These are phyloP conservation scores for Xanthoconium stramineum DNA, from an alignment of 768 basidiomycete species.

Conservation along the genomic window DNA sequence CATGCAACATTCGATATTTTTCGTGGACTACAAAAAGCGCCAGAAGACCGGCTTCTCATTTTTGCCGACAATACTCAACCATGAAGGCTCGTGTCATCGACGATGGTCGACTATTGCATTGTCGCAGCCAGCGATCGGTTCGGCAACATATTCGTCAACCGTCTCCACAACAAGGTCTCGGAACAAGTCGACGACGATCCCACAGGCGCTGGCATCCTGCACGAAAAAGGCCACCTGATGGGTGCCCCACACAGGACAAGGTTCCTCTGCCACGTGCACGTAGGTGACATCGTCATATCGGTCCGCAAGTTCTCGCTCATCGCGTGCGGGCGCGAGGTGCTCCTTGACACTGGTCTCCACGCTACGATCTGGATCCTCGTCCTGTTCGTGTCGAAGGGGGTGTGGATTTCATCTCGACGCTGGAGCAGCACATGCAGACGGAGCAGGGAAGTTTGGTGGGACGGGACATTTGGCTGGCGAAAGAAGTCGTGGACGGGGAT, in stretches of 20 bases:
- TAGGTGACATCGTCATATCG: constrained; percentile 88
- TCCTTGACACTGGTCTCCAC: constrained; percentile 90
- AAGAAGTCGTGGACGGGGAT: constrained; percentile 67
- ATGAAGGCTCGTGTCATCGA: constrained; percentile 41
- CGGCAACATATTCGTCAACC: too few relatives aligned
- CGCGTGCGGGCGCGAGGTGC: constrained; percentile 92
- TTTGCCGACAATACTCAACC: too few relatives aligned
- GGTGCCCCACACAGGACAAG: constrained; percentile 95
- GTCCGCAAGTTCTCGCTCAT: constrained; percentile 90
- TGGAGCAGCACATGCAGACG: constrained; percentile 68
- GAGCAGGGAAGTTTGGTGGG: constrained; percentile 89
- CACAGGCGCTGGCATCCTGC: too few relatives aligned
- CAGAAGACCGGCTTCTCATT: constrained; percentile 41
- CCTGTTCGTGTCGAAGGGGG: constrained; percentile 95
- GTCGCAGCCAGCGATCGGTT: constrained; percentile 92
- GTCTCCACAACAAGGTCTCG: too few relatives aligned
- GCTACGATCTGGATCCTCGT: constrained; percentile 94
- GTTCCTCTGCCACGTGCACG: constrained; percentile 85
- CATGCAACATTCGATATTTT: constrained; percentile 95
- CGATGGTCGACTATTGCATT: constrained; percentile 97
- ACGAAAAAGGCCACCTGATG: constrained; percentile 41
- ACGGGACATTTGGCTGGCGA: constrained; percentile 84
- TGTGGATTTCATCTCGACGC: constrained; percentile 77
- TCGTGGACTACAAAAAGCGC: constrained; percentile 84
- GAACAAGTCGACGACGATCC: too few relatives aligned